These are phyloP conservation scores for Calonectria henricotiae DNA, from an alignment of 2,329 filamentous ascomycete genomes.

Conservation along the genomic window DNA sequence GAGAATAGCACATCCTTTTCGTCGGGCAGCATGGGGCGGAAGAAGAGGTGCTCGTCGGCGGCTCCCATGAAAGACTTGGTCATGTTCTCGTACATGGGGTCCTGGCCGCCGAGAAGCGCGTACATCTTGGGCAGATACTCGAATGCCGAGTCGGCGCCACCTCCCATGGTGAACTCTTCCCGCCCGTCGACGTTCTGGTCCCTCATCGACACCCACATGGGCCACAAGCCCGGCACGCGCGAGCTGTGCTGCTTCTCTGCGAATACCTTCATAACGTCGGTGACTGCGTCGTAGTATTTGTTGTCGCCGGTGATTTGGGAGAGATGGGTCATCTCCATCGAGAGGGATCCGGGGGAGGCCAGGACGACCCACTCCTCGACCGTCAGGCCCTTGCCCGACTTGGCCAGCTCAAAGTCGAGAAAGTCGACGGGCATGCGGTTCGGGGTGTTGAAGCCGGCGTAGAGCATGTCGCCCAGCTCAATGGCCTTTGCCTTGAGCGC, in stretches of 20 bases:
- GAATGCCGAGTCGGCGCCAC: constrained; percentile 71
- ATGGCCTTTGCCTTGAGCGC: constrained; percentile 65
- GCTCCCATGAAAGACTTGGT: constrained; percentile 73
- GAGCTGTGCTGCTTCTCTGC: constrained; percentile 78
- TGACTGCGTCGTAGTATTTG: constrained; percentile 85
- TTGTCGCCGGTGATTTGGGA: constrained; percentile 80
- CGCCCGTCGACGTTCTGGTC: constrained; percentile 70
- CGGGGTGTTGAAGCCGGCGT: constrained; percentile 69
- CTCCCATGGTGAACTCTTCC: constrained; percentile 69
- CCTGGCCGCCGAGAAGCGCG: constrained; percentile 76
- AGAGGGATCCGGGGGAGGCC: constrained; percentile 74
- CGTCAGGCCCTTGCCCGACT: constrained; percentile 67
- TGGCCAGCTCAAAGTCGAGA: constrained; percentile 58
- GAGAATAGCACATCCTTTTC: constrained; percentile 78
- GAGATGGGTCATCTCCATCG: constrained; percentile 82
- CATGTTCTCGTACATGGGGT: constrained; percentile 75
- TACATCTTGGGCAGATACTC: constrained; percentile 77
- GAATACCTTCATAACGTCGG: constrained; percentile 80
- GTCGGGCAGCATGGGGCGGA: constrained; percentile 77
- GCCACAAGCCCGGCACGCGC: constrained; percentile 83
- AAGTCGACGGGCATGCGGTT: constrained; percentile 69
- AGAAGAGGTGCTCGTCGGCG: constrained; percentile 76
- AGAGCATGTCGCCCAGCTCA: constrained; percentile 70
- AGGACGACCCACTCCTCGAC: constrained; percentile 65
- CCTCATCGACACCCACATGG: constrained; percentile 59